Evolutionary conservation across 768 basidiomycete genomes (phyloP).

Genomic region (Podaxis mareebaensis): DNA sequence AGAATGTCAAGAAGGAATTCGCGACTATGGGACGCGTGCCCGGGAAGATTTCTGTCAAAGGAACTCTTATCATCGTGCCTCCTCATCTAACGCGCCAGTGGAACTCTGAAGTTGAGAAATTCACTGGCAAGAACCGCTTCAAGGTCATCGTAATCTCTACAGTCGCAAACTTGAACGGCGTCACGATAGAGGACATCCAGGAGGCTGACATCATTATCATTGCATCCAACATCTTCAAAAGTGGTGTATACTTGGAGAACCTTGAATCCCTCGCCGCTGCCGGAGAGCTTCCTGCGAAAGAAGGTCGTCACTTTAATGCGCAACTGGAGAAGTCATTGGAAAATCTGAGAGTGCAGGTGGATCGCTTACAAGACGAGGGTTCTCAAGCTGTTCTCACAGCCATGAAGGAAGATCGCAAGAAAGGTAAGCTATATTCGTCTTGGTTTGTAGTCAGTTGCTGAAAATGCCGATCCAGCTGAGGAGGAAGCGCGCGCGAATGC

Average conservation of each 20-base stretch:
- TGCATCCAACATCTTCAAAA: conserved; percentile 85
- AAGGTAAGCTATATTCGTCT: conserved; percentile 38
- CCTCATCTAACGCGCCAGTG: conserved; percentile 90
- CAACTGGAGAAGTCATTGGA: conserved; percentile 64
- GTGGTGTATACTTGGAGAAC: conserved; percentile 73
- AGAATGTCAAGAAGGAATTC: conserved; percentile 59
- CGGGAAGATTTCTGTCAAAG: conserved; percentile 78
- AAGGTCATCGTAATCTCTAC: conserved; percentile 67
- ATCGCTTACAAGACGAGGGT: conserved; percentile 66
- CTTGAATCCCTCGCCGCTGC: conserved; percentile 69
- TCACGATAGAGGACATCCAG: conserved; percentile 72
- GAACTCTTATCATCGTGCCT: conserved; percentile 83
- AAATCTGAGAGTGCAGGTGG: conserved; percentile 64
- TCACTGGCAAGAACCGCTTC: conserved; percentile 58
- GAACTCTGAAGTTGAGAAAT: conserved; percentile 84
- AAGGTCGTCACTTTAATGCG: conserved; percentile 90
- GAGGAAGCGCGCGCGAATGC: conserved; percentile 51
- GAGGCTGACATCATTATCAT: conserved; percentile 87
- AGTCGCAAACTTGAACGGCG: conserved; percentile 66
- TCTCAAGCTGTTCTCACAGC: conserved; percentile 58
- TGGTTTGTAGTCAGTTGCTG: background rate
- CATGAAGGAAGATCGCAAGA: conserved; percentile 64
- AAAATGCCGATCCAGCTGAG: conserved; percentile 24
- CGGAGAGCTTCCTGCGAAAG: conserved; percentile 69
- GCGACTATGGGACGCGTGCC: conserved; percentile 43